Evolutionary conservation across 2,329 filamentous ascomycete species (phyloP).

Genomic region (Diaporthe amygdali): DNA sequence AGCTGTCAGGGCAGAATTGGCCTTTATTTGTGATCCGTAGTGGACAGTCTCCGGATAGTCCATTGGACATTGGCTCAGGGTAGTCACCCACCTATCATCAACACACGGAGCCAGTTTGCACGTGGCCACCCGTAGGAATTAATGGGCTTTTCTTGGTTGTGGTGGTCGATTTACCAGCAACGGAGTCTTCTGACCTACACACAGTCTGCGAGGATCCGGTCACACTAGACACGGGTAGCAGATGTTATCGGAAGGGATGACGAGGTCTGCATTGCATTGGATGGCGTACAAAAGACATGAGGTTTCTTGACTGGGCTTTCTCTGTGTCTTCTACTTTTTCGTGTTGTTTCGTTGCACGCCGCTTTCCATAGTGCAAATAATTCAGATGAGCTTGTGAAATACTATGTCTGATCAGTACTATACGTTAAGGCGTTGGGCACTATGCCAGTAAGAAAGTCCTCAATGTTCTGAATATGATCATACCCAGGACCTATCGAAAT

Average conservation of each 20-base stretch:
- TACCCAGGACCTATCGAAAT: not conserved
- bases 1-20: slow-evolving; percentile 31
- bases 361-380: not conserved
- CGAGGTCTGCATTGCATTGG: slow-evolving; percentile 57
- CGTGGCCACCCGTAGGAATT: not conserved
- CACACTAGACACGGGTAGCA: slow-evolving; percentile 41
- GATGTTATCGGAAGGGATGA: slow-evolving; percentile 51
- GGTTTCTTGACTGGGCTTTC: slow-evolving; percentile 32
- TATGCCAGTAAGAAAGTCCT: not conserved
- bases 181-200: slow-evolving; percentile 54
- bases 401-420: not conserved
- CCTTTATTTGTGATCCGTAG: not conserved
- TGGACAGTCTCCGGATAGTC: not conserved
- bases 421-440: not conserved
- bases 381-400: slow-evolving; percentile 5
- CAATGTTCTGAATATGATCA: not conserved
- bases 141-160: slow-evolving; percentile 20
- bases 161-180: slow-evolving; percentile 33
- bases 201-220: slow-evolving; percentile 47
- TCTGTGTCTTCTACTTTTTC: slow-evolving; percentile 15
- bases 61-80: not conserved
- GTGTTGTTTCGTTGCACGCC: slow-evolving; percentile 20
- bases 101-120: not conserved
- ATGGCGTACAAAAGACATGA: slow-evolving; percentile 48
- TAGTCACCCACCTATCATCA: not conserved